Base-by-base conservation (phyloP, 2,329 filamentous ascomycete species). In the Colletotrichum shisoi region DNA sequence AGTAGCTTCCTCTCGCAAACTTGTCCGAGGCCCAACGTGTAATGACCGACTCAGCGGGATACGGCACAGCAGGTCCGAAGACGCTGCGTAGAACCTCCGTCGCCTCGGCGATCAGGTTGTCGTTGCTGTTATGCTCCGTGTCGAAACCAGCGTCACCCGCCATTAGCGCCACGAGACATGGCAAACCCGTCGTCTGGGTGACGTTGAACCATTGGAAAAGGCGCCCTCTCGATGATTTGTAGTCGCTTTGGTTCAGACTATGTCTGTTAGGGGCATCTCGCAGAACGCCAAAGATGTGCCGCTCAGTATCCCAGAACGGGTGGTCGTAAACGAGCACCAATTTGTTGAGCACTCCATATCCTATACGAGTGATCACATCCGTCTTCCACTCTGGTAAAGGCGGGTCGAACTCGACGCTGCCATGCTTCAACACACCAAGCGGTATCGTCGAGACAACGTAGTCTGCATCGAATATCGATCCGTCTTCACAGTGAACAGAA, bases 131-230 rank as follows among this genome's bases (percentile, higher is more conserved):
- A 58, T 83, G 83, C 78, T 99, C 96, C 0, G 93, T 93, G 70
- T 96, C 91, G 72, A 93, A 92, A 17, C 94, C 95, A 21, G 96
- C 92, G 72, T 97, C 92, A 24, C 95, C 95, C 57, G 94, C 94
- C 94, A 99, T 97, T 34, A 99, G 84, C 9, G 93, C 95, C 68
- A 98, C 88, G 27, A 97, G 84, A 58, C 93, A 93, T 1, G 92
- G 95, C 42, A 96, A 82, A 0, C 96, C 96, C 52, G 91, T 93
- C 3, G 92, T 96, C 72, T 93, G 92, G 68, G 93, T 90, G 62
- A 93, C 93, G 73, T 99, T 98, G 87, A 97, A 98, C 87, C 97
- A 98, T 72, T 99, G 87, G 74, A 98, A 99, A 79, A 97, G 97
- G 27, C 94, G 90, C n/a, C 94, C 94, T 60, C 94, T 88, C 69